Percentiles rank a stretch among this genome's conserved stretches.
phyloP scores from a whole-genome alignment of 148 eudicot genomes.

The Talinum fruticosum region DNA sequence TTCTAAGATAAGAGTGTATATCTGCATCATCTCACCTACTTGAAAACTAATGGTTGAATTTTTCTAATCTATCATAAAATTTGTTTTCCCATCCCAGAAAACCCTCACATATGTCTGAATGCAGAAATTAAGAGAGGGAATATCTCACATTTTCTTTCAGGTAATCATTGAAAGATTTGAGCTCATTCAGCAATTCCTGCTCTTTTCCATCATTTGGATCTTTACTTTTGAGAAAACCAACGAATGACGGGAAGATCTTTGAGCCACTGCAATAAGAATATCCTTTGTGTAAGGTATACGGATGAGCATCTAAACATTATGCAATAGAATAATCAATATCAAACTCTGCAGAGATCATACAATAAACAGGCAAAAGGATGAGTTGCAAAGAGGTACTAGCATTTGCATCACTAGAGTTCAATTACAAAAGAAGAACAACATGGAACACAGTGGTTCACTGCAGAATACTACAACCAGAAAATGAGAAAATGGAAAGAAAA shows the following conservation, averaged over 20 bases:
- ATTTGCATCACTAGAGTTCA: no score
- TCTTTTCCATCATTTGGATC: conserved; percentile 82
- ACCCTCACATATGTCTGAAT: no score
- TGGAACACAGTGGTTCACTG: background rate
- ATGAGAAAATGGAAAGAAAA: background rate
- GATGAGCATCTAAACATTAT: background rate
- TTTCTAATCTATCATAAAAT: background rate
- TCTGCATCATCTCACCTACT: background rate
- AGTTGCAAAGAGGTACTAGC: no score
- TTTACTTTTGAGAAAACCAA: conserved; percentile 89
- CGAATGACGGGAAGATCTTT: conserved; percentile 82
- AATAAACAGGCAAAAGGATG: background rate
- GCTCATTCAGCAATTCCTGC: conserved; percentile 70
- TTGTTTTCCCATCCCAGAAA: background rate
- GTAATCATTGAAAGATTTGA: conserved; percentile 64
- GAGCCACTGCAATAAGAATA: conserved; percentile 63
- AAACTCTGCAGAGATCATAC: background rate
- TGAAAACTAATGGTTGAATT: background rate
- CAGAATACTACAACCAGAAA: background rate
- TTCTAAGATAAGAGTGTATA: no score
- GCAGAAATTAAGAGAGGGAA: background rate
- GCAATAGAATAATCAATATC: background rate
- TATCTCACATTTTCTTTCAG: conserved; percentile 72
- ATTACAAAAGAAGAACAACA: no score
- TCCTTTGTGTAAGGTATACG: conserved; percentile 13